Base-by-base conservation (phyloP, 2,329 filamentous ascomycete genomes). In the Verticillium zaregamsianum region DNA sequence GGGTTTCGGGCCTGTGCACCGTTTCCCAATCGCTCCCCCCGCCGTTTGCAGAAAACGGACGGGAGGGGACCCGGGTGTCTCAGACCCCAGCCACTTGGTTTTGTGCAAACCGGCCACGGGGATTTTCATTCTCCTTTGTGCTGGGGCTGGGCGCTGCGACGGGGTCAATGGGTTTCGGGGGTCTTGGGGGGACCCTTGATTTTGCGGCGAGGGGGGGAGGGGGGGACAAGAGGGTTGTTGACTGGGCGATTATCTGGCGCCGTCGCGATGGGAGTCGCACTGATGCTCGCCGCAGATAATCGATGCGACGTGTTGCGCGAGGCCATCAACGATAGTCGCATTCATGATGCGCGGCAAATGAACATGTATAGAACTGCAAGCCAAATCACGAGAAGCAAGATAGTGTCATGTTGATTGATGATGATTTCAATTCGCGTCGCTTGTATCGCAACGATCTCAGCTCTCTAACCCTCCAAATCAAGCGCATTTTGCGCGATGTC, bases 401-500 rank as follows among this genome's bases (percentile, higher is more conserved):
- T 25, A 20, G 11, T 25, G 20, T 52, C n/a, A 52, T 23, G 45
- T 52, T 52, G 45, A 52, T 52, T 52, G 45, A 52, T 52, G 45
- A 52, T 23, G 45, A 52, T 52, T 52, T 20, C n/a, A 28, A 52
- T 52, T 52, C 45, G 45, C 45, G 45, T 52, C 45, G 45, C 45
- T 23, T 52, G 4, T 28, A 23, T 52, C 45, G 45, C 45, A 52
- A 52, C 45, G 45, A 23, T 52, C 14, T 20, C 20, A 11, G 12
- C 23, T 23, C 20, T 52, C 45, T 52, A 52, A 23, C 11, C 8
- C n/a, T 32, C 20, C 20, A 59, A 59, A 59, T 59, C 58, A 59
- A 59, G 58, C 58, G 58, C 58, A 15, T n/a, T 28, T n/a, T 31
- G 58, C 58, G 58, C 58, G 58, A 59, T 59, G 45, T 59, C 58